Evolutionary conservation across 495 filamentous ascomycete species (phyloP), one percentile per base, ranked within the genome.

Genomic region (Xylaria bambusicola): DNA sequence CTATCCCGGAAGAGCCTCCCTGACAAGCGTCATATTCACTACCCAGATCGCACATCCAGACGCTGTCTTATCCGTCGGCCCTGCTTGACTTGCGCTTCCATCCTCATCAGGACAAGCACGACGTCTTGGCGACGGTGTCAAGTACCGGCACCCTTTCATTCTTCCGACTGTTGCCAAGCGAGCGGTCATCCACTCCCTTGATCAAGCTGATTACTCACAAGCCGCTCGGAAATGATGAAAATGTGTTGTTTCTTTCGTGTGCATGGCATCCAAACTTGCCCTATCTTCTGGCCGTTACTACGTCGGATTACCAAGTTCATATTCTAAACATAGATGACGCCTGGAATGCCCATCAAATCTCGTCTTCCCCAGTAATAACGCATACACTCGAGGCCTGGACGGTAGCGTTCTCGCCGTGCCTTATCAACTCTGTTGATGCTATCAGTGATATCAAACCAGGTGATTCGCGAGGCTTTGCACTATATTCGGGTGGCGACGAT

Each of bases 71-170:
- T 33, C 81, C 81, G 40, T 88, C 83, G 62, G 92, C 91, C 20
- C 79, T 97, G 21, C 84, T 98, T 42, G 93, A 98, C 68, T 80
- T 97, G 21, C 88, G 90, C 58, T 97, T 97, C 71, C 85, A 86
- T 58, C 86, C 85, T 6, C 68, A 74, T 40, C 47, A 56, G 18
- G 73, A 69, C 26, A 64, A 75, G n/a, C 73, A 75, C 13, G 73
- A 74, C 26, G 67, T 84, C 13, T 77, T 94, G 27, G 90, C 83
- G 8, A 83, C 87, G 27, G 89, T 91, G 9, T 86, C 85, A 9
- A 94, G 90, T 59, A 86, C 84, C 5, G 92, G 88, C 1, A 77
- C 77, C 9, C 72, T 96, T 0, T 79, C 80, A 7, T 70, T 96
- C 26, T 94, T 88, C 73, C 71, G 70, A 20, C 67, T 84, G 18